Evolutionary conservation across 1,284 basidiomycete genomes (phyloP).

Genomic region (Cutaneotrichosporon cyanovorans): DNA sequence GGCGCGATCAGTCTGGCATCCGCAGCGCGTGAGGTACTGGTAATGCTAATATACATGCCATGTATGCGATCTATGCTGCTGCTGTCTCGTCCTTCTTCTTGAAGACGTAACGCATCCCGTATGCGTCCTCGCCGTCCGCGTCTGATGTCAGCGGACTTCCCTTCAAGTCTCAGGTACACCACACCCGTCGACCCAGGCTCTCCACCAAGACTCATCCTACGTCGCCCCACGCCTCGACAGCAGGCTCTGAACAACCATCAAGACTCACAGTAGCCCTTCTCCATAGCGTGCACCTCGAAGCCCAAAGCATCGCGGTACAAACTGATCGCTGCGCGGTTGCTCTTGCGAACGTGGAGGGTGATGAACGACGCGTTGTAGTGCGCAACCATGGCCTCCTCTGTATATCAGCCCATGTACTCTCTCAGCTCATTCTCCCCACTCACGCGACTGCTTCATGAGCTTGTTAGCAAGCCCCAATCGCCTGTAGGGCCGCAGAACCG

Average conservation of each 20-base stretch:
- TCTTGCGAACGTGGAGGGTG: constrained; percentile 77
- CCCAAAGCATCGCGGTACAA: constrained; percentile 77
- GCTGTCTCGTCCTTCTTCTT: constrained; percentile 15
- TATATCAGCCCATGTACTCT: background rate
- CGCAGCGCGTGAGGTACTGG: constrained; percentile 27
- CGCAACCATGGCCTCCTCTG: constrained; percentile 80
- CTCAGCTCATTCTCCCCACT: no score
- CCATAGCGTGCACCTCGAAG: constrained; percentile 66
- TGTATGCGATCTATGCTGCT: constrained; percentile 2
- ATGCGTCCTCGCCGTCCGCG: constrained; percentile 87
- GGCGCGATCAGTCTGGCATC: constrained; percentile 48
- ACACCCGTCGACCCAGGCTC: no score
- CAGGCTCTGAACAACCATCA: no score
- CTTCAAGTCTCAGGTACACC: no score
- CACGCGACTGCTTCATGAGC: constrained; percentile 79
- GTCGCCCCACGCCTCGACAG: no score
- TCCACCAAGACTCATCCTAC: no score
- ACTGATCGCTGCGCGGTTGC: constrained; percentile 73
- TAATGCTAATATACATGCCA: constrained; percentile 16
- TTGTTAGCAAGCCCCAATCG: constrained; percentile 78
- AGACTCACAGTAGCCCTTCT: constrained; percentile 72
- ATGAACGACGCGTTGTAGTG: constrained; percentile 69
- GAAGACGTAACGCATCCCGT: constrained; percentile 65
- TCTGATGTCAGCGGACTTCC: constrained; percentile 49
- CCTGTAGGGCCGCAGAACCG: constrained; percentile 74